Conservation (phyloP, 371 early-diverging fungal genomes). For the Funneliformis caledonium region DNA sequence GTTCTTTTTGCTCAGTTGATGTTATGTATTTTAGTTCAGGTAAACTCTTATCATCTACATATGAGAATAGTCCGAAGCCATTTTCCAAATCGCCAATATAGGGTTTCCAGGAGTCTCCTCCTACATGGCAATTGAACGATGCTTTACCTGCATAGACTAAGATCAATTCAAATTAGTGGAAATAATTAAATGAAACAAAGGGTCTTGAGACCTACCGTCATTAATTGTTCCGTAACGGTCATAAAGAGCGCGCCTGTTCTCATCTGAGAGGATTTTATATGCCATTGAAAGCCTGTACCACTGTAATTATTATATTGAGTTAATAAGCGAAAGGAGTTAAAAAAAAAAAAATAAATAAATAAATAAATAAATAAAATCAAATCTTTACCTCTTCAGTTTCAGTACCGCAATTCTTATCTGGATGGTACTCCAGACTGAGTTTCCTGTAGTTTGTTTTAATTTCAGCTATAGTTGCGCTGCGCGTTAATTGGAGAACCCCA, state of each 20-base stretch:
- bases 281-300: neutral
- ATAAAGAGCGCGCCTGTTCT: neutral
- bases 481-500: neutral
- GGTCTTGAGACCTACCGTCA: neutral
- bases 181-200: neutral
- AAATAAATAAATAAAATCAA: neutral
- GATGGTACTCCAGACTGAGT: constrained; percentile 55
- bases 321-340: no score
- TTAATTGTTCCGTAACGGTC: neutral
- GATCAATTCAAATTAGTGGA: neutral
- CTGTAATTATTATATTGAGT: neutral
- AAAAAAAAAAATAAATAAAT: no score
- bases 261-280: neutral
- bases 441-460: constrained; percentile 95
- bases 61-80: constrained; percentile 1
- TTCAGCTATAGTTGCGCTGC: constrained; percentile 75
- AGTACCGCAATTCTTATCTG: constrained; percentile 6
- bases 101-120: constrained; percentile 18
- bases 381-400: neutral
- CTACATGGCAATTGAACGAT: constrained; percentile 1
- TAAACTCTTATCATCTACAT: neutral
- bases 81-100: constrained; percentile 18
- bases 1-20: constrained; percentile 3
- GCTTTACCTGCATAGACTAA: neutral
- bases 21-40: neutral